A percentile compares a stretch with the other conserved stretches of the same genome.
These are phyloP conservation scores for Collybia sp. DNA, from an alignment of 768 basidiomycete species.

Conservation along the genomic window DNA sequence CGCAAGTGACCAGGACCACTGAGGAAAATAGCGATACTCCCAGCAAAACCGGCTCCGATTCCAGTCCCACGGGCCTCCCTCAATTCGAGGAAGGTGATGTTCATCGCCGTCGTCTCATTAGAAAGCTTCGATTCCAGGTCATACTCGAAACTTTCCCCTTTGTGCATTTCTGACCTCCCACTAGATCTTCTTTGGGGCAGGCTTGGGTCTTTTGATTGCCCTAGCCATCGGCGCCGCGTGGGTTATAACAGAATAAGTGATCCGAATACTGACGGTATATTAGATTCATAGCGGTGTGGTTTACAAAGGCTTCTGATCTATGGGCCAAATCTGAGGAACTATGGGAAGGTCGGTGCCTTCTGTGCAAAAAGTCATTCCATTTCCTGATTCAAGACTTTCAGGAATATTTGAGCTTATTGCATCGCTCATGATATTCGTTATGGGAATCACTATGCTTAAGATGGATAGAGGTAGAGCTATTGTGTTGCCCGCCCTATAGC, in stretches of 20 bases:
- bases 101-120: constrained; percentile 42
- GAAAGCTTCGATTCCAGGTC: constrained; percentile 69
- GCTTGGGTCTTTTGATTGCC: constrained; percentile 72
- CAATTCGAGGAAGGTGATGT: constrained; percentile 19
- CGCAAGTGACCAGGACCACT: constrained; percentile 7
- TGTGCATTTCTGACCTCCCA: neutral
- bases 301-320: constrained; percentile 81
- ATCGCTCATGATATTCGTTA: constrained; percentile 80
- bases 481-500: neutral
- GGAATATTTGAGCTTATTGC: constrained; percentile 71
- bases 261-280: neutral
- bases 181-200: constrained; percentile 76
- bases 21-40: constrained; percentile 14
- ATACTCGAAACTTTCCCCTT: neutral
- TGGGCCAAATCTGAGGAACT: constrained; percentile 82
- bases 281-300: constrained; percentile 90
- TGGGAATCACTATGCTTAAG: constrained; percentile 93
- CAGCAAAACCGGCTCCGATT: constrained; percentile 19
- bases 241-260: neutral
- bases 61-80: constrained; percentile 13
- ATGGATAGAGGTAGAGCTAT: constrained; percentile 63
- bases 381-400: neutral
- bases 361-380: neutral
- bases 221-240: constrained; percentile 79
- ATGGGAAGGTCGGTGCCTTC: constrained; percentile 76